These are phyloP conservation scores for Lentinula lateritia DNA, from an alignment of 768 basidiomycete genomes.

Conservation along the genomic window DNA sequence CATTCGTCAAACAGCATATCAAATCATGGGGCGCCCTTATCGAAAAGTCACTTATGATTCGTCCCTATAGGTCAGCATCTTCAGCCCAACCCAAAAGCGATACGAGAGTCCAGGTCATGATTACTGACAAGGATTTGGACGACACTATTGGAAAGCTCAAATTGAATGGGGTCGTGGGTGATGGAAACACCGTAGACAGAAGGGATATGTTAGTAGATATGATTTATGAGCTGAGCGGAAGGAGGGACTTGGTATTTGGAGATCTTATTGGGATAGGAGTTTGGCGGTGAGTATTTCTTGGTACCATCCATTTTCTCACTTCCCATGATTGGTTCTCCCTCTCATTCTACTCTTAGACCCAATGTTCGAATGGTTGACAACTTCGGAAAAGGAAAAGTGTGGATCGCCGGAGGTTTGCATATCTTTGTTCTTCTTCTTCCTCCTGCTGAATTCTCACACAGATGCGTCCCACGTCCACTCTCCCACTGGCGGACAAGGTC, in stretches of 20 bases:
- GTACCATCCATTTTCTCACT: not conserved
- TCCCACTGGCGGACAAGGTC: constrained; percentile 16
- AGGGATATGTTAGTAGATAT: not conserved
- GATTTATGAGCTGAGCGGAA: not conserved
- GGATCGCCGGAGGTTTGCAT: constrained; percentile 16
- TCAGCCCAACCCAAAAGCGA: not conserved
- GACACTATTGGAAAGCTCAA: not conserved
- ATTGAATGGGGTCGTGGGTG: not conserved
- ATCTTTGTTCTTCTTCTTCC: not conserved
- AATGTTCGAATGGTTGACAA: constrained; percentile 18
- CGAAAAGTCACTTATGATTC: not conserved
- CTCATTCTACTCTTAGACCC: constrained; percentile 1
- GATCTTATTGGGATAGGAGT: not conserved
- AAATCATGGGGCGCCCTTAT: not conserved
- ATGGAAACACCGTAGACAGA: not conserved
- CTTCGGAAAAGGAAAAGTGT: constrained; percentile 14
- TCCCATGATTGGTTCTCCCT: too few relatives aligned
- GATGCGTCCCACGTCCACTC: constrained; percentile 17
- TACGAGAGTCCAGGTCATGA: not conserved
- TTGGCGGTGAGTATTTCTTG: not conserved
- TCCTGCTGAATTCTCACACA: not conserved
- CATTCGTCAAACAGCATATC: constrained; percentile 1
- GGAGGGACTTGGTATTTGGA: constrained; percentile 6
- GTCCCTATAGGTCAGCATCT: not conserved
- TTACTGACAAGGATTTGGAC: not conserved